A percentile compares a stretch with the other conserved stretches of the same genome.
Evolutionary conservation across 208 protist species (phyloP).

Genomic region (Phytomonas sp.): DNA sequence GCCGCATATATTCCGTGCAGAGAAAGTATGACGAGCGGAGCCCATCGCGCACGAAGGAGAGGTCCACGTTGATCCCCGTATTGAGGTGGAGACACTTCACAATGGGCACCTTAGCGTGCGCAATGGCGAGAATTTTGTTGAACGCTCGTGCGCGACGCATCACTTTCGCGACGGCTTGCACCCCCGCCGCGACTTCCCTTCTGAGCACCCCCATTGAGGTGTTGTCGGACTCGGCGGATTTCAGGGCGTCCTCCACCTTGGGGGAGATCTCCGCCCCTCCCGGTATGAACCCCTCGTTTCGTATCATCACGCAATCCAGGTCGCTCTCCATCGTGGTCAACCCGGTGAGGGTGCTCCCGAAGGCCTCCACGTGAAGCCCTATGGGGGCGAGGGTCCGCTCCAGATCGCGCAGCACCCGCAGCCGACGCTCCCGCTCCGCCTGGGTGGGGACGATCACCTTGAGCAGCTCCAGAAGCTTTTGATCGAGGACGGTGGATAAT

Average conservation of each 20-base stretch:
- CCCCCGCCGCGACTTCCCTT: conserved; percentile 10
- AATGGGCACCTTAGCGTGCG: conserved; percentile 70
- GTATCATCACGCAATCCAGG: conserved; percentile 63
- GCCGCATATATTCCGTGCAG: conserved; percentile 46
- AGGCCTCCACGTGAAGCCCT: conserved; percentile 44
- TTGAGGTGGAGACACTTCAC: conserved; percentile 61
- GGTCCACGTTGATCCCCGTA: conserved; percentile 41
- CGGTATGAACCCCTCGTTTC: conserved; percentile 9
- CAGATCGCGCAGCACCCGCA: conserved; percentile 41
- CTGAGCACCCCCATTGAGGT: conserved; percentile 8
- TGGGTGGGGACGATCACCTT: conserved; percentile 26
- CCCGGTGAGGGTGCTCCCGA: conserved; percentile 72
- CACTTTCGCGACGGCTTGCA: conserved; percentile 36
- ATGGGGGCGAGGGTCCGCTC: conserved; percentile 16
- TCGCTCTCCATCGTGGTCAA: conserved; percentile 71
- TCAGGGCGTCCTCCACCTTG: too few relatives aligned
- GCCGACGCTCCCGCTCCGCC: conserved; percentile 17
- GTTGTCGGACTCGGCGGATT: too few relatives aligned
- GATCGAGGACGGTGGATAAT: conserved; percentile 28
- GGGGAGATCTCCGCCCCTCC: too few relatives aligned
- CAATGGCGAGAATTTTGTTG: conserved; percentile 28
- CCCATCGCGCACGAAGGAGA: conserved; percentile 67
- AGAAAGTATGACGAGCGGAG: conserved; percentile 56
- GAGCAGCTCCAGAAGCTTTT: conserved; percentile 38
- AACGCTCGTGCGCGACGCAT: conserved; percentile 36